Evolutionary conservation across 305 asterid species (phyloP), one percentile per base, ranked within the genome.

Genomic region (Solanum aculeatissimum): DNA sequence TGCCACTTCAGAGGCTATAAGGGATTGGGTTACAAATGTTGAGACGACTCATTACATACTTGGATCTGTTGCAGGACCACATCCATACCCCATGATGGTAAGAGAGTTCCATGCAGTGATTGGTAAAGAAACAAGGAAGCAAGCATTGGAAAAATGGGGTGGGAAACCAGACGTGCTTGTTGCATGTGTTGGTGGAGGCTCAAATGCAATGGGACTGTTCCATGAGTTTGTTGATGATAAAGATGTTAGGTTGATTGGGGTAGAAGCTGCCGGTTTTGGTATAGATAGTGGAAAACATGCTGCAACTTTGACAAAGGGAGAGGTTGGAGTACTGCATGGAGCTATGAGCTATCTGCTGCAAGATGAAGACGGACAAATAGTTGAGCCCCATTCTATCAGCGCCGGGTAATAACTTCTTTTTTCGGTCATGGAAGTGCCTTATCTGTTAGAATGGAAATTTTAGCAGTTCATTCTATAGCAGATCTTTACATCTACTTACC

Each of bases 71-170:
- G 98, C 98, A 0, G 98, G 98, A 58, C 99, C 99, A 38, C 98
- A 97, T 87, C 99, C 99, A 0, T 97, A 95, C 86, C 99, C 99
- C 16, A 94, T 94, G 98, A 94, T 97, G 99, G 98, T 97, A 18
- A 89, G 99, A 81, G 98, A 95, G 9, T 97, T 97, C 74, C 99
- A 97, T 51, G 97, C 97, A 3, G 97, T 95, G 82, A 97, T 97
- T 43, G 98, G 99, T 54, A 95, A 95, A 89, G 99, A 97, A 91
- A 97, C 99, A 78, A 91, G 98, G 88, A 94, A 92, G 86, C 98
- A 97, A 88, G 98, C 99, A 82, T 53, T 95, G 88, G 98, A 91
- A 74, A 97, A 93, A 87, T 97, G 99, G 98, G 98, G 97, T 27
- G 93, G 98, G 83, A 92, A 88, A 70, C 98, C 98, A 7, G 98